A percentile compares a stretch with the other conserved stretches of the same genome.
Conservation (phyloP, 2,329 filamentous ascomycete genomes). For the Chaetomiaceae sp. region DNA sequence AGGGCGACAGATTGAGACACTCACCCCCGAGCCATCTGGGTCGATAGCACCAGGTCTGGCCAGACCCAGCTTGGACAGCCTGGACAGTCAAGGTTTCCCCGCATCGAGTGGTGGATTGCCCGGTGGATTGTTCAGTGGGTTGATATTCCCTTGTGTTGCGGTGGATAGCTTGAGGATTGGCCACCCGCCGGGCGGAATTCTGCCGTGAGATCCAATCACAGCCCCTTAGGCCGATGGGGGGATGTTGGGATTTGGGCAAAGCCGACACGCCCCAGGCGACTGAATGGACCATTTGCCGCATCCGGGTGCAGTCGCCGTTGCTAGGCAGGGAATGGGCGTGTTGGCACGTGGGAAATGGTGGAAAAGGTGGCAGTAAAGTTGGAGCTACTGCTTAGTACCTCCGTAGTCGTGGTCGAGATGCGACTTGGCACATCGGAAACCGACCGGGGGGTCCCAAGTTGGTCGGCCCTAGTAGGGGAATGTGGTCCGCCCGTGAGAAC, state of each 20-base stretch:
- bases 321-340: slow-evolving; percentile 1
- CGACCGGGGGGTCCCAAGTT: not conserved
- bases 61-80: too few relatives aligned
- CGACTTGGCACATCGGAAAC: not conserved
- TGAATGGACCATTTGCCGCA: slow-evolving; percentile 9
- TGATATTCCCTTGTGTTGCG: too few relatives aligned
- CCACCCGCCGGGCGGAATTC: too few relatives aligned
- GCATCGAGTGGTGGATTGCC: slow-evolving; percentile 1
- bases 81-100: slow-evolving; percentile 7
- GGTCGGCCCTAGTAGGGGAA: too few relatives aligned
- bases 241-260: not conserved
- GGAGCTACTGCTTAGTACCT: not conserved
- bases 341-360: slow-evolving; percentile 5
- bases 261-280: too few relatives aligned
- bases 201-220: not conserved
- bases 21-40: not conserved
- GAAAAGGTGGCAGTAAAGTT: not conserved
- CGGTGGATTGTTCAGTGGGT: too few relatives aligned
- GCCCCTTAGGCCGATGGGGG: not conserved
- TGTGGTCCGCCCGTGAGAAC: slow-evolving; percentile 3
- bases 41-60: not conserved
- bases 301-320: slow-evolving; percentile 9
- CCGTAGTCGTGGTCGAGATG: not conserved
- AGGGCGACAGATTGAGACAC: too few relatives aligned
- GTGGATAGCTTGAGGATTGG: too few relatives aligned